Percentiles rank a stretch among this genome's conserved stretches.
Evolutionary conservation across 2,329 filamentous ascomycete genomes (phyloP).

Genomic region (Fusarium torulosum): DNA sequence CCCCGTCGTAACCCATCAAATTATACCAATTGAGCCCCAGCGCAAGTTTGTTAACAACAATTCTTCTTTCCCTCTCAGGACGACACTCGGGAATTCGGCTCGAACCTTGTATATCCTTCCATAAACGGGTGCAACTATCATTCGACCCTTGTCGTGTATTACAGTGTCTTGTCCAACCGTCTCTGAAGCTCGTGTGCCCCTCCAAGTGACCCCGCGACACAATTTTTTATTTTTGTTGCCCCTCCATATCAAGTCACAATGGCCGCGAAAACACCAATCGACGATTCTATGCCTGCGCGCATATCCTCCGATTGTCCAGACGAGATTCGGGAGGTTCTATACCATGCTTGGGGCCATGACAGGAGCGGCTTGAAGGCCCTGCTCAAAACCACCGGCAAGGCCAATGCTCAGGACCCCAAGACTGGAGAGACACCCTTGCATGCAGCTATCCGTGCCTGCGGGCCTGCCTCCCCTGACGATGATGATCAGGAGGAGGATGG

Average conservation of each 20-base stretch:
- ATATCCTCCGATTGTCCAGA: conserved; percentile 66
- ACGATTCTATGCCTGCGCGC: conserved; percentile 66
- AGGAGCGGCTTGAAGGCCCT: conserved; percentile 75
- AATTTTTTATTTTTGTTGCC: conserved; percentile 26
- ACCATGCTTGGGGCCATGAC: conserved; percentile 71
- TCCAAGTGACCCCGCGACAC: conserved; percentile 34
- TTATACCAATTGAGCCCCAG: conserved; percentile 6
- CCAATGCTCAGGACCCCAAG: conserved; percentile 84
- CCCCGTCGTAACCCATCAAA: background rate
- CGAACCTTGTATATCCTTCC: background rate
- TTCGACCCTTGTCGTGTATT: conserved; percentile 22
- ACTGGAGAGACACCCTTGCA: conserved; percentile 92
- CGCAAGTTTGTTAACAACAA: conserved; percentile 10
- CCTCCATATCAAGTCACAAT: conserved; percentile 42
- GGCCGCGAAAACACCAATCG: conserved; percentile 51
- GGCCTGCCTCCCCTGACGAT: conserved; percentile 53
- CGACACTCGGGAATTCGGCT: conserved; percentile 15
- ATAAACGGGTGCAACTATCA: conserved; percentile 10
- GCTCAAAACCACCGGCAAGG: conserved; percentile 70
- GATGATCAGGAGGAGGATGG: conserved; percentile 55
- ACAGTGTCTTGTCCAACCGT: conserved; percentile 1
- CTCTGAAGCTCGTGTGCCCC: conserved; percentile 29
- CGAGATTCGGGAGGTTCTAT: conserved; percentile 64
- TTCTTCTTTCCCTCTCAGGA: background rate
- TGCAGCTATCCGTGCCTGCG: conserved; percentile 85